Evolutionary conservation across 1,139 yeast species (phyloP).

Genomic region (Debaryomyces fabryi): DNA sequence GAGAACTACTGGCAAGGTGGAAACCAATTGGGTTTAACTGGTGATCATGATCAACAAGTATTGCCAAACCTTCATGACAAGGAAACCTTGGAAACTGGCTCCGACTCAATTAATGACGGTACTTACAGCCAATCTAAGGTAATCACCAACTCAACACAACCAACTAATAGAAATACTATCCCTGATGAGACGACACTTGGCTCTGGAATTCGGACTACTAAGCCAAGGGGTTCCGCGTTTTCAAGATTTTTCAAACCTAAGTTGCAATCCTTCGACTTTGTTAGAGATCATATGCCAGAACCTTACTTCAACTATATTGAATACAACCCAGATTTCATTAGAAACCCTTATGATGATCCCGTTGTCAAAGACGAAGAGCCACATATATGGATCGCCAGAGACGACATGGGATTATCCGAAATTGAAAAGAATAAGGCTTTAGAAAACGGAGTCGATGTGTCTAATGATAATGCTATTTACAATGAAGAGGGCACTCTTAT

Average conservation of each 20-base stretch:
- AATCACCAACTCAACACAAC: conserved; percentile 1
- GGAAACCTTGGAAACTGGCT: conserved; percentile 2
- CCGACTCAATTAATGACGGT: conserved; percentile 2
- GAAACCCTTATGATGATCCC: conserved; percentile 68
- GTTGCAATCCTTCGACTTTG: conserved; percentile 40
- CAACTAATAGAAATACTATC: conserved; percentile 4
- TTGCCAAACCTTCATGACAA: conserved; percentile 19
- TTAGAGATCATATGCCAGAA: conserved; percentile 43
- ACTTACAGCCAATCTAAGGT: conserved; percentile 1
- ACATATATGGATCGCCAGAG: conserved; percentile 69
- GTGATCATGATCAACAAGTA: conserved; percentile 29
- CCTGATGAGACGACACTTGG: conserved; percentile 10
- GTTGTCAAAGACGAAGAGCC: conserved; percentile 63
- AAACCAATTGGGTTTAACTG: conserved; percentile 39
- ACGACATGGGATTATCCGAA: conserved; percentile 68
- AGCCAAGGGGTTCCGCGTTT: conserved; percentile 31
- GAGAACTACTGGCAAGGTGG: conserved; percentile 53
- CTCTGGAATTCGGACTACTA: conserved; percentile 8
- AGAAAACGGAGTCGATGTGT: conserved; percentile 57
- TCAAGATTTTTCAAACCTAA: conserved; percentile 46
- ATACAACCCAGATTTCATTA: conserved; percentile 43
- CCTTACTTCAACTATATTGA: conserved; percentile 46
- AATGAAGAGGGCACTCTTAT: conserved; percentile 56
- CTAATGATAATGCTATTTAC: conserved; percentile 58
- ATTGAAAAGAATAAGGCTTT: conserved; percentile 61